Evolutionary conservation across 2,329 filamentous ascomycete genomes (phyloP).

Genomic region (Aspergillus japonicus): DNA sequence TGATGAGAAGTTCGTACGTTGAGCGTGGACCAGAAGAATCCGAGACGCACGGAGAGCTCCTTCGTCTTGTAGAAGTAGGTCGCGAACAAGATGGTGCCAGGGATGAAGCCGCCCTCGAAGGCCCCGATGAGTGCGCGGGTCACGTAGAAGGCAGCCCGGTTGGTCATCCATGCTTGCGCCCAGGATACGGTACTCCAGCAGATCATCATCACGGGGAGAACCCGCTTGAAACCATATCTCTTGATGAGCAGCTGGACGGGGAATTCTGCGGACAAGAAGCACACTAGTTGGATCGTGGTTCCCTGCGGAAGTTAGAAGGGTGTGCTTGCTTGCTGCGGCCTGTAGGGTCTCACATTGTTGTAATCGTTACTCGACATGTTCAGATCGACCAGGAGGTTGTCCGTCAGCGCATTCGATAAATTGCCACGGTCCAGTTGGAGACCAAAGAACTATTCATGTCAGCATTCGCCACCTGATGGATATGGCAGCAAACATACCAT

Average conservation of each 20-base stretch:
- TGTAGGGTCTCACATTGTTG: conserved; percentile 28
- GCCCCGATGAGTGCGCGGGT: conserved; percentile 43
- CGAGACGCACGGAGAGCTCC: conserved; percentile 44
- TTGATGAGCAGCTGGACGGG: conserved; percentile 50
- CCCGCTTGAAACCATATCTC: conserved; percentile 46
- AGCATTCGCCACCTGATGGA: neutral
- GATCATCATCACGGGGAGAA: conserved; percentile 48
- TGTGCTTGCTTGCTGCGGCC: no score
- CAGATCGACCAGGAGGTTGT: conserved; percentile 39
- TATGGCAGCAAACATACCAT: conserved; percentile 16
- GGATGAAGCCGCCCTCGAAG: conserved; percentile 38
- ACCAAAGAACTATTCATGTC: conserved; percentile 30
- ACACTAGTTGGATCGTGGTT: conserved; percentile 25
- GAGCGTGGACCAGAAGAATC: conserved; percentile 45
- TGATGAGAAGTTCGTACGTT: conserved; percentile 21
- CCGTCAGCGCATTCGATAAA: conserved; percentile 35
- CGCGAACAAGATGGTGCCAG: conserved; percentile 42
- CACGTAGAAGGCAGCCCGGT: conserved; percentile 37
- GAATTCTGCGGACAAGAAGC: conserved; percentile 40
- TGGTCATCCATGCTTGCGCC: conserved; percentile 36
- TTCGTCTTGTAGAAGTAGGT: conserved; percentile 44
- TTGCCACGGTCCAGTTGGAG: conserved; percentile 37
- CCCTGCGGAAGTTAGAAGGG: conserved; percentile 11
- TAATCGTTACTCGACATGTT: conserved; percentile 39
- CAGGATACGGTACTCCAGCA: conserved; percentile 46